Evolutionary conservation across 495 filamentous ascomycete species (phyloP).

Genomic region (Geopyxis carbonaria): DNA sequence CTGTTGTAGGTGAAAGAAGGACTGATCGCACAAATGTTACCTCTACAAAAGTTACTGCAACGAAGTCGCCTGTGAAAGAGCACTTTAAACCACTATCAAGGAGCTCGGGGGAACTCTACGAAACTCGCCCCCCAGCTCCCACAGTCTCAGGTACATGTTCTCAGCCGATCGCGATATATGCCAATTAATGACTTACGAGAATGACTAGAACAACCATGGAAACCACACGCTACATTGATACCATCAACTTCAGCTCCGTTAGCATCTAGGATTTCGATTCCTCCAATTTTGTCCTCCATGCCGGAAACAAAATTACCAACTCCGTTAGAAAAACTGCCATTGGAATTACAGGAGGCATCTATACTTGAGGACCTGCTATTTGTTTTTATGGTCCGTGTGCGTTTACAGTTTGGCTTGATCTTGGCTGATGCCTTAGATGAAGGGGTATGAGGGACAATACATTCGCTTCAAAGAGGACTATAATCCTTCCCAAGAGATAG

Average conservation of each 20-base stretch:
- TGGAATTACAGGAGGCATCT: constrained; percentile 66
- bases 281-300: constrained; percentile 54
- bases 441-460: constrained; percentile 90
- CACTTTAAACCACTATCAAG: constrained; percentile 24
- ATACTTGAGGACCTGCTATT: constrained; percentile 83
- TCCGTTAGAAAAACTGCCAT: constrained; percentile 51
- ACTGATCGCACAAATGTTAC: constrained; percentile 41
- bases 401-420: neutral
- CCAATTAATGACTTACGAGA: no score
- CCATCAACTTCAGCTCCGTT: constrained; percentile 78
- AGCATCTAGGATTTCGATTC: constrained; percentile 67
- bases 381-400: constrained; percentile 53
- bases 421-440: neutral
- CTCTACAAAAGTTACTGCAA: constrained; percentile 45
- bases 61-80: constrained; percentile 50
- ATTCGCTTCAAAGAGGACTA: constrained; percentile 71
- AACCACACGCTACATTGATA: constrained; percentile 62
- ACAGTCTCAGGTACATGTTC: no score
- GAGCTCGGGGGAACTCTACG: constrained; percentile 22
- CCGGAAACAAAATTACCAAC: constrained; percentile 56
- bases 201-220: constrained; percentile 42
- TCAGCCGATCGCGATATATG: no score
- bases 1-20: constrained; percentile 19
- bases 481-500: constrained; percentile 67
- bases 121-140: neutral